These are phyloP conservation scores for Psilocybe cyanescens DNA, from an alignment of 768 basidiomycete genomes.

Conservation along the genomic window DNA sequence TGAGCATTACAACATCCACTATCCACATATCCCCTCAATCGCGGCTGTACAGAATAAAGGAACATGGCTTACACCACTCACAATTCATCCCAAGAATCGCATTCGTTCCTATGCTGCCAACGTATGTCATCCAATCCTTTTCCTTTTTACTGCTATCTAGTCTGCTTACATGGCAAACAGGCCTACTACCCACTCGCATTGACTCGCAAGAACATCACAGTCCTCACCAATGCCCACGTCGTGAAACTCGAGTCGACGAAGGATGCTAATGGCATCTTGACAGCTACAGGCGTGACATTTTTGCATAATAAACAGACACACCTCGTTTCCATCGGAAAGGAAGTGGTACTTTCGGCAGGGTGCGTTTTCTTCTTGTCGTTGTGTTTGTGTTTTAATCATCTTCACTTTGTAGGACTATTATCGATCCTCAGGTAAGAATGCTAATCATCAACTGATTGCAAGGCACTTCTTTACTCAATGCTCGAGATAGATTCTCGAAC, in stretches of 20 bases:
- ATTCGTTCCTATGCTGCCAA: slow-evolving; percentile 2
- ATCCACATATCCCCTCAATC: background rate
- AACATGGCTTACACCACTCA: slow-evolving; percentile 2
- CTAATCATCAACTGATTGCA: background rate
- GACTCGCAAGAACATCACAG: background rate
- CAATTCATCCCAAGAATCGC: background rate
- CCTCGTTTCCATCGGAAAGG: background rate
- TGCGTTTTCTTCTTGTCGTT: background rate
- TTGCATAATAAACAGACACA: background rate
- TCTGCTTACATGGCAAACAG: background rate
- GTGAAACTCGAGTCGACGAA: background rate
- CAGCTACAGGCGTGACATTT: background rate
- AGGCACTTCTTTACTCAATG: background rate
- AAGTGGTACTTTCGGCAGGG: slow-evolving; percentile 3
- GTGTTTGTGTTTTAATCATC: no score
- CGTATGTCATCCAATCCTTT: background rate
- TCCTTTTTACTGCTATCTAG: background rate
- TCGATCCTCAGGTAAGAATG: background rate
- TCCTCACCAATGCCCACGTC: background rate
- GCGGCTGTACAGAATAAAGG: background rate
- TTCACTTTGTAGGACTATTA: background rate
- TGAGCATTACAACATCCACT: background rate
- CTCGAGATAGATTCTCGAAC: background rate
- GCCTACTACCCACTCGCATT: background rate
- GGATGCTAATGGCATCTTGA: background rate